Percentiles rank a stretch among this genome's conserved stretches.
These are phyloP conservation scores for Volvox africanus DNA, from an alignment of 139 green algal genomes.

Conservation along the genomic window DNA sequence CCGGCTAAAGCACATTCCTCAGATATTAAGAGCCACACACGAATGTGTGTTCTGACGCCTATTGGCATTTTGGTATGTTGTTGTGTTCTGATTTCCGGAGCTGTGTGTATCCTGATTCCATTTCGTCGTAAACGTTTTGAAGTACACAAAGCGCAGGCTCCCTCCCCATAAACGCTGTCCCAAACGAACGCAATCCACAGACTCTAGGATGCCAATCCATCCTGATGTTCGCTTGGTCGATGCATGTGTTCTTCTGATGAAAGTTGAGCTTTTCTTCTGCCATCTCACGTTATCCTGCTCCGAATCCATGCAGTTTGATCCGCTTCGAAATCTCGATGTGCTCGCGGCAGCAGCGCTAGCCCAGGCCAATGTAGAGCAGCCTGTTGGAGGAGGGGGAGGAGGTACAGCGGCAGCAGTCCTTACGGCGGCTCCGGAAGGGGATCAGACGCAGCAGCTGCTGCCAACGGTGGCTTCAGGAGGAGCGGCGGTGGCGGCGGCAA, in stretches of 20 bases:
- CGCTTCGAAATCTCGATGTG: slow-evolving; percentile 38
- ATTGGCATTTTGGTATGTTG: too few relatives aligned
- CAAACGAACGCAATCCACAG: background rate
- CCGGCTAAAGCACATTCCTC: too few relatives aligned
- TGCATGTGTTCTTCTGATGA: background rate
- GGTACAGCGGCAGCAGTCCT: background rate
- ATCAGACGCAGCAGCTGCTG: background rate
- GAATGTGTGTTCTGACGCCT: too few relatives aligned
- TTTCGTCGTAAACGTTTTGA: too few relatives aligned
- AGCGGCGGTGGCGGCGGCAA: background rate
- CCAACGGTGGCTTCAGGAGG: background rate
- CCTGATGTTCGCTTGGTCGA: background rate
- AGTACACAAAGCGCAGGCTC: too few relatives aligned
- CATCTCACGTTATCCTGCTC: background rate
- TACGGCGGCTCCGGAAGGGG: background rate
- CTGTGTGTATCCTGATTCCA: too few relatives aligned
- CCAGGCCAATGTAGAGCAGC: slow-evolving; percentile 1
- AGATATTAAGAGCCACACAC: too few relatives aligned
- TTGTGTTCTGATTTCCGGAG: too few relatives aligned
- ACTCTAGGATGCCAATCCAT: background rate
- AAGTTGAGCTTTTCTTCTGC: background rate
- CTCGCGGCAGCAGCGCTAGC: slow-evolving; percentile 33
- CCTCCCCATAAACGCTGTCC: too few relatives aligned
- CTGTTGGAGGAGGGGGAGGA: background rate
- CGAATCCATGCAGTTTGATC: slow-evolving; percentile 12